These are phyloP conservation scores for Tremellales sp. DNA, from an alignment of 1,284 basidiomycete species.

Conservation along the genomic window DNA sequence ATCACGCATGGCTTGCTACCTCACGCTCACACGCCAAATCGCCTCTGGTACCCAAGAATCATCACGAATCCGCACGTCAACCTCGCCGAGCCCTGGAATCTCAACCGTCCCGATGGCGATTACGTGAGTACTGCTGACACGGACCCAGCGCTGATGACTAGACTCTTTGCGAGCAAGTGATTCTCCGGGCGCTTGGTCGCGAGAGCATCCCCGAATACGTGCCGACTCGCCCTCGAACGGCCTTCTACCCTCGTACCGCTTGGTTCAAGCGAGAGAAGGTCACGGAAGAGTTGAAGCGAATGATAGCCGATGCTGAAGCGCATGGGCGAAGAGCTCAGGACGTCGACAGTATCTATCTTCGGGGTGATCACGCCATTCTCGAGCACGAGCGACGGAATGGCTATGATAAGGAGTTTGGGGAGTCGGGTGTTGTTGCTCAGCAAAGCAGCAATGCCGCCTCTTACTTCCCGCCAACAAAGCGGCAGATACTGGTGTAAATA, in stretches of 20 bases:
- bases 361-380: conserved; percentile 15
- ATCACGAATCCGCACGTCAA: conserved; percentile 37
- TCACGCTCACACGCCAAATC: conserved; percentile 25
- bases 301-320: conserved; percentile 20
- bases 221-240: conserved; percentile 18
- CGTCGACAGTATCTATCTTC: conserved; percentile 21
- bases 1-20: conserved; percentile 33
- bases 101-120: conserved; percentile 28
- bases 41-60: conserved; percentile 28
- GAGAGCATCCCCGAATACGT: conserved; percentile 25
- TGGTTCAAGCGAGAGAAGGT: conserved; percentile 25
- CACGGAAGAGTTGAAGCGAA: conserved; percentile 19
- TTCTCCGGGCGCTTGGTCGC: conserved; percentile 27
- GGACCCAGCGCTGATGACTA: conserved; percentile 1
- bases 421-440: conserved; percentile 2
- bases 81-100: conserved; percentile 25
- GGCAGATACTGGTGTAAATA: no score
- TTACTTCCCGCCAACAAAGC: no score
- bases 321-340: conserved; percentile 19
- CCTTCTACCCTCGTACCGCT: conserved; percentile 27
- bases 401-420: conserved; percentile 18
- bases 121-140: conserved; percentile 17
- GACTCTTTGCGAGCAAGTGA: conserved; percentile 35
- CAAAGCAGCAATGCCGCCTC: no score
- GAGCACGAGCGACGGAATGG: conserved; percentile 21